A percentile compares a stretch with the other conserved stretches of the same genome.
phyloP scores from a whole-genome alignment of 148 eudicot genomes.

The Polygonum aviculare region DNA sequence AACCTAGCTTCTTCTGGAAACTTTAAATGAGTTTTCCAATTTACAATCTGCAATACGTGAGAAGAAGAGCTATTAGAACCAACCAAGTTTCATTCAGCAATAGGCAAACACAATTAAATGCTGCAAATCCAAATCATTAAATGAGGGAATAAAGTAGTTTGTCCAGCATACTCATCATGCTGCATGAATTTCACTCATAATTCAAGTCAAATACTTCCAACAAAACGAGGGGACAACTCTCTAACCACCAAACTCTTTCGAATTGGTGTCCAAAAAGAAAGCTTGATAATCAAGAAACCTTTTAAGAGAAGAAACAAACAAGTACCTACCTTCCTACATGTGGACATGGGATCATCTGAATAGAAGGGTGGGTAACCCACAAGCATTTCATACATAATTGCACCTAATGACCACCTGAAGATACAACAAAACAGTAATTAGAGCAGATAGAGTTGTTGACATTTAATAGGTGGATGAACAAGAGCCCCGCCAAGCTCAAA shows the following conservation, averaged over 20 bases:
- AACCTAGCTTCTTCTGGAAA: conserved; percentile 89
- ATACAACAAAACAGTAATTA: neutral
- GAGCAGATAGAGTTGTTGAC: neutral
- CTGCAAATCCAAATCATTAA: neutral
- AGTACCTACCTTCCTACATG: conserved; percentile 81
- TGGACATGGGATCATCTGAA: conserved; percentile 97
- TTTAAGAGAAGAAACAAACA: neutral
- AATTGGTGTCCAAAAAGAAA: neutral
- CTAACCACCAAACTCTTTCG: neutral
- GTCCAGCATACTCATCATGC: neutral
- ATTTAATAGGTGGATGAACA: neutral
- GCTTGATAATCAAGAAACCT: neutral
- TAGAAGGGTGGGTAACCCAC: conserved; percentile 97
- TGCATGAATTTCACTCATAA: neutral
- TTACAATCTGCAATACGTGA: conserved; percentile 56
- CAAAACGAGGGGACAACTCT: neutral
- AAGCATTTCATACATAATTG: conserved; percentile 95
- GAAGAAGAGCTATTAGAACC: conserved; percentile 7
- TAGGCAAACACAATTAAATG: neutral
- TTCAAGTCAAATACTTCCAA: neutral
- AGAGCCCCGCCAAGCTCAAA: neutral
- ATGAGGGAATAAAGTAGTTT: neutral
- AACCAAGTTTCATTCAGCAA: neutral
- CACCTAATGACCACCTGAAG: conserved; percentile 95
- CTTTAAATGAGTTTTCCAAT: conserved; percentile 87